These are phyloP conservation scores for Phanerochaete sordida DNA, from an alignment of 768 basidiomycete species.

Conservation along the genomic window DNA sequence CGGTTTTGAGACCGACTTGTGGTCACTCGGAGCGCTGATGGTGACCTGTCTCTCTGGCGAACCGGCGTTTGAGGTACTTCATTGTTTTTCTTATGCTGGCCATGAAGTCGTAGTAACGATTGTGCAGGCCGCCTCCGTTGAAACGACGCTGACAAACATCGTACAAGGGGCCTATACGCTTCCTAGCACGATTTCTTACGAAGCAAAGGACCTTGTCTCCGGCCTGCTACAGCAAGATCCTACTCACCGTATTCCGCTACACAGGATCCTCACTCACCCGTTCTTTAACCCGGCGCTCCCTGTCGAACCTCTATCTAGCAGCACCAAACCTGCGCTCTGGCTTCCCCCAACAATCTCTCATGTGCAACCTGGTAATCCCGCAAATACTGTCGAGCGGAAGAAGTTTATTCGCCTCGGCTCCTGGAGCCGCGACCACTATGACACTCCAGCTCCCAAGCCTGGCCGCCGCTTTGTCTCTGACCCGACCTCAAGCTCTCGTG, in stretches of 20 bases:
- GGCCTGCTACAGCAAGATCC: conserved; percentile 27
- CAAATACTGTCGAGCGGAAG: too few species aligned
- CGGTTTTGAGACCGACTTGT: conserved; percentile 38
- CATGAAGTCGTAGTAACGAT: background rate
- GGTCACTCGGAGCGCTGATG: conserved; percentile 45
- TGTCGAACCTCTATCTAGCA: conserved; percentile 5
- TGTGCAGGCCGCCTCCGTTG: conserved; percentile 18
- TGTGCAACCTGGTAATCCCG: too few species aligned
- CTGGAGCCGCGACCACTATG: too few species aligned
- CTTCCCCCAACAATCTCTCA: background rate
- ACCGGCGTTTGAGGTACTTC: conserved; percentile 35
- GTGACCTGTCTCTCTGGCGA: conserved; percentile 34
- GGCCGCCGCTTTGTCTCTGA: background rate
- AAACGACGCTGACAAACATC: conserved; percentile 23
- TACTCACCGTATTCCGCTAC: conserved; percentile 23
- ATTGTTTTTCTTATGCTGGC: background rate
- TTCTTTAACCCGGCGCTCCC: conserved; percentile 27
- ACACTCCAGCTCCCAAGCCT: too few species aligned
- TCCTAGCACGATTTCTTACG: conserved; percentile 24
- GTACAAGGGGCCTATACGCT: conserved; percentile 20
- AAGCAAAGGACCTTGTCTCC: conserved; percentile 17
- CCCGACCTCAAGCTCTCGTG: background rate
- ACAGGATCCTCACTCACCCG: conserved; percentile 26
- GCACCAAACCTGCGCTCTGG: background rate
- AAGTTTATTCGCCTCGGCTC: too few species aligned